Base-by-base conservation (phyloP, 331 rosid species). In the Rosa hybrid region DNA sequence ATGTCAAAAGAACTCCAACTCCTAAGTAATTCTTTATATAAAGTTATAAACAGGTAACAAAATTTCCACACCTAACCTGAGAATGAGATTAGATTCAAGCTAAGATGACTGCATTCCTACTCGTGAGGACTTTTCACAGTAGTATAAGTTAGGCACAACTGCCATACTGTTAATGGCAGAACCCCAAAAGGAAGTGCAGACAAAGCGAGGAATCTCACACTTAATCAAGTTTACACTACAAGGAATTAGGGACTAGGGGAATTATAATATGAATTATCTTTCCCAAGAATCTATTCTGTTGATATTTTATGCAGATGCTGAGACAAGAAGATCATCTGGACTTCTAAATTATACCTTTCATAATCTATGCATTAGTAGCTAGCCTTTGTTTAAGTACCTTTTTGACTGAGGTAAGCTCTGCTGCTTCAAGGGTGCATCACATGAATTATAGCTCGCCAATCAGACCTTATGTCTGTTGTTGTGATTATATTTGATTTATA, bases 301-400 rank as follows among this genome's bases (percentile, higher is more conserved):
- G n/a, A 51, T 78, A 38, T 1, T 49, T 77, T 38, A 77, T 27
- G 57, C 50, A 77, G 71, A 11, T 49, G 70, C 20, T 20, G 20
- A 6, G 48, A 16, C 51, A 63, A 48, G 42, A 44, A 18, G 12
- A 67, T 49, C 45, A 78, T 4, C 16, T 10, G 23, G 62, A 71
- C 20, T 45, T 79, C 64, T 16, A 79, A 79, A 79, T 16, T 25
- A 56, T 14, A 45, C 74, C 67, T 72, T 12, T 7, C 68, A 74
- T 30, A 63, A 5, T 7, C 11, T 10, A 34, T 59, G 48, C 65
- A 71, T 46, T 12, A n/a, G 7, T 57, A 65, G 48, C 76, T 46
- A 30, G 44, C n/a, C 70, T 64, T 64, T 27, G 38, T 60, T 64
- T 12, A 64, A 30, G 11, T 64, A 64, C 38, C 2, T 23, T 64